Conservation (phyloP, 140 eudicot genomes). For the Anethum foeniculum region DNA sequence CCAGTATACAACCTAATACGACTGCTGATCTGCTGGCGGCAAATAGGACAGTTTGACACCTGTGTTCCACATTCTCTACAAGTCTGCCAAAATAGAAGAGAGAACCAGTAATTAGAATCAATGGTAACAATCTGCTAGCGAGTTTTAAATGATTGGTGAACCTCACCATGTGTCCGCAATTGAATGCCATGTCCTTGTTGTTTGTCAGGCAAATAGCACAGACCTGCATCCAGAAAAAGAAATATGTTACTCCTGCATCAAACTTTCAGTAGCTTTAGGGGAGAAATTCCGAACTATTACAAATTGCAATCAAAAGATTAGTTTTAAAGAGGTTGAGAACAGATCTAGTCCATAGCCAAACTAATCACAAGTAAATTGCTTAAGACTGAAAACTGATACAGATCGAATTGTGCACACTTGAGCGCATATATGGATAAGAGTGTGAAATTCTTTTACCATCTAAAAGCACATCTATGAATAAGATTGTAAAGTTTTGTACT, state of each 20-base stretch:
- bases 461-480: not conserved
- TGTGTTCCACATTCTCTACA: conserved; percentile 63
- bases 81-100: conserved; percentile 31
- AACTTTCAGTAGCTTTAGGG: not conserved
- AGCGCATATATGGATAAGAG: not conserved
- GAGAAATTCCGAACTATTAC: too few relatives aligned
- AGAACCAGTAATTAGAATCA: not conserved
- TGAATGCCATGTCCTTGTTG: conserved; percentile 64
- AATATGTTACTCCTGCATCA: not conserved
- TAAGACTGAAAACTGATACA: not conserved
- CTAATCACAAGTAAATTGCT: not conserved
- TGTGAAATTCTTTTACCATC: not conserved
- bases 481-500: not conserved
- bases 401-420: not conserved
- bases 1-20: conserved; percentile 66
- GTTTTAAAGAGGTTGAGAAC: not conserved
- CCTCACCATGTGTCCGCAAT: conserved; percentile 81
- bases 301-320: not conserved
- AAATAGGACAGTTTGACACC: conserved; percentile 56
- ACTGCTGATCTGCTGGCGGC: conserved; percentile 53
- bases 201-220: conserved; percentile 71
- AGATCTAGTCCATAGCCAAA: not conserved
- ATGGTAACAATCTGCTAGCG: not conserved
- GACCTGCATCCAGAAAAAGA: conserved; percentile 25
- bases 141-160: not conserved